Evolutionary conservation across 208 protist species (phyloP), one percentile per base, ranked within the genome.

Genomic region (Histomonas meleagridis): DNA sequence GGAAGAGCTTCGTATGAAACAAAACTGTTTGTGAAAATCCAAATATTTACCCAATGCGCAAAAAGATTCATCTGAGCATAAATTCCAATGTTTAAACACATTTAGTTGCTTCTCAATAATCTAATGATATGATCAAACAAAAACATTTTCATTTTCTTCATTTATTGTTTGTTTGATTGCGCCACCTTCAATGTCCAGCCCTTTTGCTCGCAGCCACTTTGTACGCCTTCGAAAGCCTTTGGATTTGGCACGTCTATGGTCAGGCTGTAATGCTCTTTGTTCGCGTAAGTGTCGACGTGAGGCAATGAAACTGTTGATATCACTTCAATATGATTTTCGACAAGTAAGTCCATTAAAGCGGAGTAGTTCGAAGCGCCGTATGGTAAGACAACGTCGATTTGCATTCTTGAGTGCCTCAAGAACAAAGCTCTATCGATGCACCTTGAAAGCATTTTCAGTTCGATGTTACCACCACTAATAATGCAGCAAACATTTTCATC

Each of bases 341-440:
- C 40, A 18, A 79, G 38, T 7, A 79, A 49, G 4, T 79, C 70
- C 18, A 79, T 14, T 18, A 79, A 28, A 23, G 46, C 40, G 7
- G n/a, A 49, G 40, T 51, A 49, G 40, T 79, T 18, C n/a, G 14
- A 32, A 46, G 12, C n/a, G 28, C 14, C n/a, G 49, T 46, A 23
- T 32, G 40, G 70, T 23, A 79, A 18, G 16, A 35, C n/a, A 28
- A 79, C 70, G 40, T 49, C 49, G 70, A 79, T 49, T 18, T 46
- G 28, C 18, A 79, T 40, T 79, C 32, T 79, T 51, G n/a, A 49
- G 1, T 18, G 14, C n/a, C n/a, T 46, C 3, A 79, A 35, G 70
- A 79, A 79, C 0, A 79, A 23, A 21, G 70, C 70, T 79, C 70
- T 79, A 40, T 79, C 70, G 49, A 79, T 79, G 70, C 70, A 79